Evolutionary conservation across 192 early-diverging fungal genomes (phyloP), one percentile per base, ranked within the genome.

Genomic region (Coemansia sp.): DNA sequence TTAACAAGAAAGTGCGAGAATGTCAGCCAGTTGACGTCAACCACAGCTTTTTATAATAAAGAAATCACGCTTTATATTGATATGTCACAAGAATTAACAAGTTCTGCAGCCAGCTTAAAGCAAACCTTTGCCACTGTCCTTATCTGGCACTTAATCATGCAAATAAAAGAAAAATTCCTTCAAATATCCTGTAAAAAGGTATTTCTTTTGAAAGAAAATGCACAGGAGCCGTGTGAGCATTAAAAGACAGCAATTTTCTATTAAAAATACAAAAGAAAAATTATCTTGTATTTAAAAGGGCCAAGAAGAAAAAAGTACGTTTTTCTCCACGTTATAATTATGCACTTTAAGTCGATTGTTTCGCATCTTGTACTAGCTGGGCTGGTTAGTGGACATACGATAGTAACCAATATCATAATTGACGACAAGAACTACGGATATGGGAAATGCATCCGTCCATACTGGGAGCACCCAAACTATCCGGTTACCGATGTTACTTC

Each of bases 361-460:
- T 6, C 30, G 30, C 30, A 31, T 31, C 30, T 31, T 31, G 30
- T 31, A 5, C 30, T 31, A 31, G 30, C 30, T 31, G 30, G 30
- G 6, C 30, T 31, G 6, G 30, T 31, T 31, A 23, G 14, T 3
- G 57, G 23, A 10, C 57, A 59, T 19, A 51, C 57, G 0, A 13
- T 21, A 14, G 15, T 59, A 11, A 19, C 46, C 9, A 18, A 35
- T 11, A 5, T 59, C 3, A n/a, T 28, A 16, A 7, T 50, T 15
- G 26, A 30, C 20, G 57, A 46, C 8, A 35, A 30, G 26, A 18
- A 38, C 6, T 26, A 33, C 10, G 35, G 12, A 5, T 16, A 39
- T 23, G 48, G 30, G 1, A 28, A 59, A 37, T 59, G 57, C 14
- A 59, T 59, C 21, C 36, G 7, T 6, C 57, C 57, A 7, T 51